Conservation (phyloP, 768 basidiomycete species). For the Pulveroboletus sp. region DNA sequence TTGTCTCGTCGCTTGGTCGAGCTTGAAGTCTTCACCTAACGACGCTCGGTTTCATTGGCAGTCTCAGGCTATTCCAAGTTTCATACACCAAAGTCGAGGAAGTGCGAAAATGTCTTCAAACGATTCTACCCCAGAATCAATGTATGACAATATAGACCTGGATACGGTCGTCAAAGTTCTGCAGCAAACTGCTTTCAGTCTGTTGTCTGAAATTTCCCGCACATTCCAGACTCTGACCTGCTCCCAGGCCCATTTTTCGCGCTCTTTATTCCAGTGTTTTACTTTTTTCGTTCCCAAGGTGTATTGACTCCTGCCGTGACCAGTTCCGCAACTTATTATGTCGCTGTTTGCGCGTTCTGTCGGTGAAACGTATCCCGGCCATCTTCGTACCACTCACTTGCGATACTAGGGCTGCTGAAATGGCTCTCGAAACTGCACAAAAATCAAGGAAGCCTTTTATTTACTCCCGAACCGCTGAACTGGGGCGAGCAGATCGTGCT, state of each 20-base stretch:
- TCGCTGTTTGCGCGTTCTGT: constrained; percentile 67
- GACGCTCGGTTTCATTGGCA: no score
- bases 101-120: background rate
- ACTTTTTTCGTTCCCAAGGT: constrained; percentile 64
- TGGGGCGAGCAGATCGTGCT: constrained; percentile 91
- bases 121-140: no score
- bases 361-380: constrained; percentile 29
- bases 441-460: constrained; percentile 67
- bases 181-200: constrained; percentile 75
- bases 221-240: constrained; percentile 3
- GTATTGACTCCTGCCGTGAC: constrained; percentile 52
- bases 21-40: no score
- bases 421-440: constrained; percentile 74
- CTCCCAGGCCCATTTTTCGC: constrained; percentile 79
- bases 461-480: constrained; percentile 58
- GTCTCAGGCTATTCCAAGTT: no score
- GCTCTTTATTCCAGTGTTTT: constrained; percentile 75
- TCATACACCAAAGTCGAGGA: no score
- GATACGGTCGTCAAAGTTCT: constrained; percentile 81
- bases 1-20: no score
- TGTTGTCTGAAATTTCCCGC: constrained; percentile 24
- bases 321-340: constrained; percentile 52
- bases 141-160: constrained; percentile 71
- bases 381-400: constrained; percentile 5
- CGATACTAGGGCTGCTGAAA: constrained; percentile 60